These are phyloP conservation scores for Mallotus japonicus DNA, from an alignment of 441 rosid genomes.

Conservation along the genomic window DNA sequence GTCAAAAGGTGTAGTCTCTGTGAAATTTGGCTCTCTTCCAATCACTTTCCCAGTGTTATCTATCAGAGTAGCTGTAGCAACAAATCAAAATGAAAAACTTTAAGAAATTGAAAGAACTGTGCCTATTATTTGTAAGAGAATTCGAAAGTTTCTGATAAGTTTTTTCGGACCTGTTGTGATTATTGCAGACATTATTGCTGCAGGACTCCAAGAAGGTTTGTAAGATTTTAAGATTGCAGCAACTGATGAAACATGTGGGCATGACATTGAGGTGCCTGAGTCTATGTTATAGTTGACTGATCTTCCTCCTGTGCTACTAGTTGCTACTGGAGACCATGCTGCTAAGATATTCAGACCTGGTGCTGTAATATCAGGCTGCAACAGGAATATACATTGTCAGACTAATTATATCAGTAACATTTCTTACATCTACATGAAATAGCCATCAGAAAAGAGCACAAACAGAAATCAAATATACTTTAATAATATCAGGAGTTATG, in stretches of 20 bases:
- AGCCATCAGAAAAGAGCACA: not conserved
- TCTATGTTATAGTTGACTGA: constrained; percentile 40
- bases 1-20: constrained; percentile 46
- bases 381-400: not conserved
- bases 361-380: constrained; percentile 51
- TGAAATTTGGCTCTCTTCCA: constrained; percentile 39
- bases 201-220: constrained; percentile 51
- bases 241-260: constrained; percentile 50
- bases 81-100: no score
- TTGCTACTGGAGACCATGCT: constrained; percentile 51
- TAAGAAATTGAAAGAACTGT: not conserved
- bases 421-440: not conserved
- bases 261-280: constrained; percentile 55
- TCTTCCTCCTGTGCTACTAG: constrained; percentile 22
- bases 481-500: constrained; percentile 43
- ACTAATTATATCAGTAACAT: not conserved
- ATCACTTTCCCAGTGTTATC: constrained; percentile 35
- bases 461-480: constrained; percentile 24
- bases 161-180: constrained; percentile 47
- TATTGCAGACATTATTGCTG: constrained; percentile 55
- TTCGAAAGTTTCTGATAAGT: not conserved
- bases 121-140: not conserved
- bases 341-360: constrained; percentile 55
- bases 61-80: constrained; percentile 34
- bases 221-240: constrained; percentile 46